Evolutionary conservation across 2,329 filamentous ascomycete species (phyloP), one percentile per base, ranked within the genome.

Genomic region (Sporothrix curviconia): DNA sequence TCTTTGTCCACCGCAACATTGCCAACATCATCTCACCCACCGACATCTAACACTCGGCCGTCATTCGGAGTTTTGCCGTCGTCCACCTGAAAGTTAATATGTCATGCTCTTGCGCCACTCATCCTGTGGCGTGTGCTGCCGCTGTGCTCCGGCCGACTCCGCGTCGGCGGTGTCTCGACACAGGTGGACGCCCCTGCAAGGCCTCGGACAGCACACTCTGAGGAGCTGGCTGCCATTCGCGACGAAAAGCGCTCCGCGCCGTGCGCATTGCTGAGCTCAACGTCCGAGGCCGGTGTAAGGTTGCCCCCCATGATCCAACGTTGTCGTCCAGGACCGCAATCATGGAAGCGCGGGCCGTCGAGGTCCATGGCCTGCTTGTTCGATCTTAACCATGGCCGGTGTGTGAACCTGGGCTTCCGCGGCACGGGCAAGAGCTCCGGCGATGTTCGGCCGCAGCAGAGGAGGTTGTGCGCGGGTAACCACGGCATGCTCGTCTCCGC

Each of bases 1-100:
- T 95, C 64, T 95, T 95, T 70, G 87, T 90, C 54, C 90, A 95
- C 77, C 87, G 90, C 69, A 95, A 95, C 76, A 92, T 95, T 70
- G 90, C 89, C 72, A 95, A 95, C 75, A 83, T 92, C 67, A 74
- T 95, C 62, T 83, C 84, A 58, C 76, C 84, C 19, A 84, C 83
- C 65, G 90, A 95, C 70, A 81, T 92, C 70, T 89, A 83, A 74
- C 84, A 85, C 34, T 79, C 83, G 11, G 82, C 84, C 56, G 89
- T 92, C 46, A 85, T 95, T 68, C 86, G 92, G 68, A n/a, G n/a
- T n/a, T 95, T 86, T 69, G 87, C 89, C 43, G 88, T 95, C 59
- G 76, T 74, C 58, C 78, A 88, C 68, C 76, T 95, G 36, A 83
- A 86, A 65, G 85, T 89, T 64, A 79, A 69, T 84, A 89, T 71